Base-by-base conservation (phyloP, 2,329 filamentous ascomycete species). In the Neofusicoccum kwambonambiense region DNA sequence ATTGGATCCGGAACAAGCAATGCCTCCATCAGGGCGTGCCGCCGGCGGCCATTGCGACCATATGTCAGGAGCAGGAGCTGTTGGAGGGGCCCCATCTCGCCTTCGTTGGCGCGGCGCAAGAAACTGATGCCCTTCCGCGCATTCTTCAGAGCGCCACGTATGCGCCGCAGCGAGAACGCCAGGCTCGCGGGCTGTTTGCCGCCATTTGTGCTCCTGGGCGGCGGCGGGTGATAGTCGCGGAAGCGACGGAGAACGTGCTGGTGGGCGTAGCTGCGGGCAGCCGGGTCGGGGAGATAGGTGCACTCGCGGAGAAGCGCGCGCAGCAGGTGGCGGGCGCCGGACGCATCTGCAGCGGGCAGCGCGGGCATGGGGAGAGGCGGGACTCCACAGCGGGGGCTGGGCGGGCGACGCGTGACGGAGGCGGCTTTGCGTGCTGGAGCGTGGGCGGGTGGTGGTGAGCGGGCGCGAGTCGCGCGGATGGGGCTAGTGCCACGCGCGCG, bases 241-340 rank as follows among this genome's bases (percentile, higher is more conserved):
- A 84, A 88, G 67, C 82, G 78, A 41, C 71, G 67, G 39, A 83
- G 67, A 50, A 85, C 75, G 72, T 86, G 78, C 60, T 78, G 70
- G 65, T 77, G 78, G 73, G 86, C 78, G 74, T 83, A 85, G 37
- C 68, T 62, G 68, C 83, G 81, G 44, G 85, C 84, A 65, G 79
- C 74, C 1, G 83, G 79, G 70, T 89, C 86, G 34, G 87, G 86
- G 44, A 89, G 82, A 69, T 89, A 89, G 64, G 83, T 81, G 67
- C 80, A 81, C 76, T 88, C 83, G 66, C 87, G 83, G 44, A 89
- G 81, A 9, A 87, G 79, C 27, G 82, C 79, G 56, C 87, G 84
- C 68, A 86, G 79, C 51, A 87, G 75, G 70, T 84, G 81, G 31
- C 62, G 69, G 17, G 56, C 56, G 31, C 56, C 31, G 31, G 56